Evolutionary conservation across 2,329 filamentous ascomycete genomes (phyloP), one percentile per base, ranked within the genome.

Genomic region (Xylaria sp.): DNA sequence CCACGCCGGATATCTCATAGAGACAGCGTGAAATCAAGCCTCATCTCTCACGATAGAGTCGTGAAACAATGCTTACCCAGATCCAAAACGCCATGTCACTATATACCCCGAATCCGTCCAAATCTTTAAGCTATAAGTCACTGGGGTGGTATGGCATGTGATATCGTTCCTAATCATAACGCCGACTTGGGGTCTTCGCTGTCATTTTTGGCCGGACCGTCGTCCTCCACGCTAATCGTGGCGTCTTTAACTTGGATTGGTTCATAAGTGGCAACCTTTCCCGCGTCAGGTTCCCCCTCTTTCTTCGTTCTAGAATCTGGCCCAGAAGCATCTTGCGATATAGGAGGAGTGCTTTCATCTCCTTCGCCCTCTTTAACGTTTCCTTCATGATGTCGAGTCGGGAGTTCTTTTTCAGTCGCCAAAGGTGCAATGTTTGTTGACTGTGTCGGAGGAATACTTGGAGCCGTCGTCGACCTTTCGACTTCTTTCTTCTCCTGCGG

Each of bases 401-500:
- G 25, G 52, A 66, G 13, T 57, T 55, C 53, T 61, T 70, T 34
- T 66, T 60, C 50, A 64, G 52, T 18, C 63, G 66, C 69, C 69
- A 70, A 39, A 58, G 63, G 41, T 36, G 56, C 56, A 66, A 23
- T 45, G 65, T 59, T 57, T 63, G 56, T 32, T 57, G 56, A 30
- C 66, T 63, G 36, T 57, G 63, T 41, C 41, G 34, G 56, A 69
- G 30, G 43, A 66, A 60, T 23, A 56, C 4, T 9, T 63, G 63
- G 12, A 70, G 28, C 41, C 45, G 56, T 41, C 63, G 66, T 45
- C 9, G 66, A 20, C 56, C 10, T 64, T 39, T 65, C 60, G 57
- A 48, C 30, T 39, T 70, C 66, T 60, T 69, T 64, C 41, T 69
- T 65, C 45, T 66, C 69, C 66, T 69, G 69, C 60, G 25, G 43